Evolutionary conservation across 257 asterid genomes (phyloP), one percentile per base, ranked within the genome.

Genomic region (Rauvolfia tetraphylla): DNA sequence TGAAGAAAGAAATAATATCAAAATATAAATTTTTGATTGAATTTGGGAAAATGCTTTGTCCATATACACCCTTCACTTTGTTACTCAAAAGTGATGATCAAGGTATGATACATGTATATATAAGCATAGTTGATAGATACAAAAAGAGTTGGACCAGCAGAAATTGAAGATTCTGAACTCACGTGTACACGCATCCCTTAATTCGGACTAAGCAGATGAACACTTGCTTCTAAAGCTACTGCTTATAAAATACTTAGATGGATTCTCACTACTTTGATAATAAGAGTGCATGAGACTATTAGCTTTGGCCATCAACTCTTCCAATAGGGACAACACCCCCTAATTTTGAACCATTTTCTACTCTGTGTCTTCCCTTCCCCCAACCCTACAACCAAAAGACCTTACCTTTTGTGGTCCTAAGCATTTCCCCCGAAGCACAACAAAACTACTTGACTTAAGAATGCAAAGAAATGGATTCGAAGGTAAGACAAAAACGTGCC

Each of bases 361-460:
- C 42, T 34, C 42, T 74, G 17, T 36, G 69, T 31, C 67, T 54
- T 34, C 34, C 10, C 38, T 7, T 3, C 57, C 22, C 12, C 25
- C 48, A 31, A 22, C 3, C 42, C 33, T 58, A 23, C 17, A 56
- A 66, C 68, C n/a, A n/a, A n/a, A n/a, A n/a, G n/a, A n/a, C n/a
- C n/a, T n/a, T n/a, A n/a, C n/a, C 14, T 46, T 46, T 3, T 29
- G 82, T 78, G 82, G 85, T 63, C 80, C 79, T 57, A 15, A 20
- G 20, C 17, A 41, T 29, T 17, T 56, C 46, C 42, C 78, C 66
- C 42, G 75, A 71, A 54, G 61, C 29, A 36, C 12, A 72, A 23
- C 78, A 65, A 71, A 57, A 58, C 13, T 44, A 34, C 58, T 58
- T 18, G 44, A 42, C 4, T 59, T 11, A 57, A 73, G 54, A 66